A percentile compares a stretch with the other conserved stretches of the same genome.
Conservation (phyloP, 2,329 filamentous ascomycete species). For the Penicillium rolfsii region DNA sequence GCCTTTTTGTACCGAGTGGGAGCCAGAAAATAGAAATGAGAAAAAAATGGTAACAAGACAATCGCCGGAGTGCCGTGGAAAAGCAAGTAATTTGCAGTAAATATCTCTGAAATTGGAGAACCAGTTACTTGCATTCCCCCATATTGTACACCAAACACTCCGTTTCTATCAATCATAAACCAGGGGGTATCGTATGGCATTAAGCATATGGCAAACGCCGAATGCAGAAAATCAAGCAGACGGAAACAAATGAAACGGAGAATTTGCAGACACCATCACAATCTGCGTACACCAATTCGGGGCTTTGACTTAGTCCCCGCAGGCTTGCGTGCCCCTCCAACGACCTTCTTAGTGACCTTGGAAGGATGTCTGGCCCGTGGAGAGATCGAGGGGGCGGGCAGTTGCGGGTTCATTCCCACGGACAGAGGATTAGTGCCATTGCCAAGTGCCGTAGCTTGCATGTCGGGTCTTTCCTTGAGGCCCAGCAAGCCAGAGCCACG, state of each 20-base stretch:
- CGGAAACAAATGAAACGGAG: constrained; percentile 27
- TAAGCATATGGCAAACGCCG: constrained; percentile 1
- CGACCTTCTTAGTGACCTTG: constrained; percentile 28
- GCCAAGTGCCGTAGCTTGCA: constrained; percentile 9
- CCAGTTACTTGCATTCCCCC: background rate
- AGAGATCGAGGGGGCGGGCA: constrained; percentile 3
- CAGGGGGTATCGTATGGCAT: constrained; percentile 2
- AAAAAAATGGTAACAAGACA: too few relatives aligned
- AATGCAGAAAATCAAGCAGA: constrained; percentile 4
- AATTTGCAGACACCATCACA: constrained; percentile 13
- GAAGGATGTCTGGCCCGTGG: constrained; percentile 14
- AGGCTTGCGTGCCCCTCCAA: constrained; percentile 29
- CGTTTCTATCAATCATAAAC: constrained; percentile 2
- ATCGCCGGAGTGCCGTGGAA: too few relatives aligned
- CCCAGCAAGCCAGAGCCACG: constrained; percentile 11
- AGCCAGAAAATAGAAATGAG: too few relatives aligned
- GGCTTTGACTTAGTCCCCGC: constrained; percentile 36
- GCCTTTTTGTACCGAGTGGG: too few relatives aligned
- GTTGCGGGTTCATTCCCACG: background rate
- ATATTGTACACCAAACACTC: background rate
- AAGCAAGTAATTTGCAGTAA: background rate
- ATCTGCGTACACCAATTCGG: constrained; percentile 40
- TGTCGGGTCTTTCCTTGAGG: constrained; percentile 20
- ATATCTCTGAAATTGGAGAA: background rate
- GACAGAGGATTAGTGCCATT: background rate